Evolutionary conservation across 805 yeast genomes (phyloP).

Genomic region (Saturnispora gosingensis): DNA sequence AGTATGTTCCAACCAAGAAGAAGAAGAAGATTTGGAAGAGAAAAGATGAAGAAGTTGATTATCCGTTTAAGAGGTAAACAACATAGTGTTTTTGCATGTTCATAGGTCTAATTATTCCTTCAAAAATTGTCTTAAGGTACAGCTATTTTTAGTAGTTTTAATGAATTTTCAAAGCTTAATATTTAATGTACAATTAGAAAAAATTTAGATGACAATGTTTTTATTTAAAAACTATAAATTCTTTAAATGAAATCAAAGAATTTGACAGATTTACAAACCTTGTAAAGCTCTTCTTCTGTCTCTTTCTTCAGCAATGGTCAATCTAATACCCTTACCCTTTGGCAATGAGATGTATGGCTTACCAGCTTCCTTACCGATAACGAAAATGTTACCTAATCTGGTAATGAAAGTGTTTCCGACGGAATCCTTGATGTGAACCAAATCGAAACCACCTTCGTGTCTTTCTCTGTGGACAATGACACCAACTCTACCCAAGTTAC

Average conservation of each 20-base stretch:
- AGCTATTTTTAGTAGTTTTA: not conserved
- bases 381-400: slow-evolving; percentile 87
- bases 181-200: slow-evolving; percentile 6
- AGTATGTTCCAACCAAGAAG: slow-evolving; percentile 69
- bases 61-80: slow-evolving; percentile 56
- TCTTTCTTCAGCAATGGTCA: slow-evolving; percentile 93
- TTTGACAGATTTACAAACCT: slow-evolving; percentile 35
- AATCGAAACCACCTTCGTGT: slow-evolving; percentile 97
- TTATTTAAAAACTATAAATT: slow-evolving; percentile 1
- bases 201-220: not conserved
- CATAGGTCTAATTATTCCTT: not conserved
- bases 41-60: slow-evolving; percentile 71
- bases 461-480: slow-evolving; percentile 91
- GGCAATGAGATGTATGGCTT: slow-evolving; percentile 92
- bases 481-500: slow-evolving; percentile 98
- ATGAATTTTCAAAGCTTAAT: not conserved
- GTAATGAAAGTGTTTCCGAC: slow-evolving; percentile 93
- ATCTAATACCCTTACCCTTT: slow-evolving; percentile 98
- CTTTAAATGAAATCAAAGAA: not conserved
- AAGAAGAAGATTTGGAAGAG: slow-evolving; percentile 92
- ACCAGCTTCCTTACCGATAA: slow-evolving; percentile 84
- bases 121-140: not conserved
- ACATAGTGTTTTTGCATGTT: not conserved
- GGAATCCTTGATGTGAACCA: slow-evolving; percentile 92
- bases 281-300: slow-evolving; percentile 92